phyloP scores from a whole-genome alignment of 2,329 filamentous ascomycete genomes.

The Stachybotrys echinatus region DNA sequence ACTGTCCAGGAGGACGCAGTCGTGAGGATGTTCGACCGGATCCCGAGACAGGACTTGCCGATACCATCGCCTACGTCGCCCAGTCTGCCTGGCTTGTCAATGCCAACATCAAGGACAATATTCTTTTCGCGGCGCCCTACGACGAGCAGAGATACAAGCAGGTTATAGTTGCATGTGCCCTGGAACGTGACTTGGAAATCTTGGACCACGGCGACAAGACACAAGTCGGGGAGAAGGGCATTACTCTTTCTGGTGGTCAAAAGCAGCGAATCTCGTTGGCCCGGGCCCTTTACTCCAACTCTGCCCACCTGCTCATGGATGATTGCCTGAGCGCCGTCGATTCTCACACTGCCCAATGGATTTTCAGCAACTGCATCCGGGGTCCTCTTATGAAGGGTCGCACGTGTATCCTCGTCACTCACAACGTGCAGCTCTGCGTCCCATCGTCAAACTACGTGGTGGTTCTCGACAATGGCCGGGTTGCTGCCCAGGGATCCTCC shows the following conservation, averaged over 20 bases:
- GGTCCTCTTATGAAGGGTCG: constrained; percentile 83
- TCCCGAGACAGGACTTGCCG: constrained; percentile 78
- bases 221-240: constrained; percentile 93
- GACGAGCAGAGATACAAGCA: constrained; percentile 80
- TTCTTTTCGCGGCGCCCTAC: constrained; percentile 77
- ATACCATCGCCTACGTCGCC: constrained; percentile 93
- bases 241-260: constrained; percentile 92
- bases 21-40: constrained; percentile 80
- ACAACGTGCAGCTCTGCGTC: constrained; percentile 86
- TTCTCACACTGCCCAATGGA: constrained; percentile 96
- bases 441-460: constrained; percentile 78
- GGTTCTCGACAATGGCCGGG: constrained; percentile 79
- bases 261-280: constrained; percentile 96
- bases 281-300: constrained; percentile 95
- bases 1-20: constrained; percentile 77
- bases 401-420: constrained; percentile 92
- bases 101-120: constrained; percentile 92
- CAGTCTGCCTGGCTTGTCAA: constrained; percentile 98
- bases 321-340: constrained; percentile 96
- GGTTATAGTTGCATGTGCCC: constrained; percentile 84
- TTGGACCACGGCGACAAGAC: constrained; percentile 91
- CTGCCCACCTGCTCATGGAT: constrained; percentile 83
- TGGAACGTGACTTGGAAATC: constrained; percentile 88
- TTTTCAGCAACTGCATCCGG: constrained; percentile 87
- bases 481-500: constrained; percentile 71